Evolutionary conservation across 768 basidiomycete genomes (phyloP).

Genomic region (Boletus insuetus): DNA sequence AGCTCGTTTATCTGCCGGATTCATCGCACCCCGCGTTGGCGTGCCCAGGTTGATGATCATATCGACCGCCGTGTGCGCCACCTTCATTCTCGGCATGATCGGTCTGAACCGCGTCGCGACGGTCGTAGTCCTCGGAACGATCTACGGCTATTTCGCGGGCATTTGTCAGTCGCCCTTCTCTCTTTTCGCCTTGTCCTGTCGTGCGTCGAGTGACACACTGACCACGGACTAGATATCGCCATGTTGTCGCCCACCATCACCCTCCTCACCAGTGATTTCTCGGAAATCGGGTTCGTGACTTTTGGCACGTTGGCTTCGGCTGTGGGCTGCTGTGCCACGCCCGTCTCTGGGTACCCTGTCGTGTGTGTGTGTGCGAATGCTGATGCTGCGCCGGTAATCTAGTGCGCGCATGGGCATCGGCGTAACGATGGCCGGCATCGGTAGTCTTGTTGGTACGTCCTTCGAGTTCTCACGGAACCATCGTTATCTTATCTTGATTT

Average conservation of each 20-base stretch:
- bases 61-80: slow-evolving; percentile 29
- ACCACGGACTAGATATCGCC: slow-evolving; percentile 31
- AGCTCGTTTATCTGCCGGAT: slow-evolving; percentile 48
- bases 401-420: slow-evolving; percentile 31
- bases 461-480: background rate
- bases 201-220: background rate
- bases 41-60: slow-evolving; percentile 42
- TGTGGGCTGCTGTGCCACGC: no score
- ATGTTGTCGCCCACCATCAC: slow-evolving; percentile 42
- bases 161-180: slow-evolving; percentile 27
- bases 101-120: slow-evolving; percentile 35
- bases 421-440: slow-evolving; percentile 10
- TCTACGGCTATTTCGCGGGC: slow-evolving; percentile 50
- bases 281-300: slow-evolving; percentile 48
- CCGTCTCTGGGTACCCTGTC: no score
- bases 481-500: no score
- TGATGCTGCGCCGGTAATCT: background rate
- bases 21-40: slow-evolving; percentile 43
- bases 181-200: background rate
- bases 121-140: slow-evolving; percentile 37
- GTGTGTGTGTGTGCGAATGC: background rate
- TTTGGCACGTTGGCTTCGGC: background rate
- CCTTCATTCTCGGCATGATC: slow-evolving; percentile 45
- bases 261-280: slow-evolving; percentile 40
- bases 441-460: slow-evolving; percentile 21